phyloP scores from a whole-genome alignment of 352 stramenopile species.

The Globisporangium okanoganense region DNA sequence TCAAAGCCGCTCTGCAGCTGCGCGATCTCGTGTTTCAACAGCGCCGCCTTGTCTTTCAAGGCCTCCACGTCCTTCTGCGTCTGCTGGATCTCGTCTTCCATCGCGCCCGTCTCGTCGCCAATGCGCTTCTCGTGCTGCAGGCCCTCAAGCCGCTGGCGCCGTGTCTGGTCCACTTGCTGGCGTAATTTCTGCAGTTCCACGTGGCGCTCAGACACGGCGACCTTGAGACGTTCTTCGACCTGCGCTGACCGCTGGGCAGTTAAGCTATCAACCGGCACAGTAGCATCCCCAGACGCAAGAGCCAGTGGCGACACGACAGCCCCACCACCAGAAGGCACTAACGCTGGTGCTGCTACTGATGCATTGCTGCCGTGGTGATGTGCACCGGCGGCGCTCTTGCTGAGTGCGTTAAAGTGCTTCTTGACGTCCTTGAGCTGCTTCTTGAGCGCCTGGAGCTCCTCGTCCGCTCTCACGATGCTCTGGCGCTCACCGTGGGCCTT shows the following conservation, averaged over 20 bases:
- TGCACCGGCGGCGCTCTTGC: background rate
- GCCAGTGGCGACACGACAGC: background rate
- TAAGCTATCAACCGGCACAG: background rate
- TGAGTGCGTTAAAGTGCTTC: constrained; percentile 46
- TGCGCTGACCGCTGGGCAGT: constrained; percentile 46
- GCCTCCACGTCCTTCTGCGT: constrained; percentile 34
- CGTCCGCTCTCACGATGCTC: constrained; percentile 80
- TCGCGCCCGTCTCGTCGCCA: constrained; percentile 28
- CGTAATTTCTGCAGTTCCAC: constrained; percentile 53
- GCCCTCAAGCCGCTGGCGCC: constrained; percentile 37
- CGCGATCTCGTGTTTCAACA: constrained; percentile 36
- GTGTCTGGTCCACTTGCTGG: constrained; percentile 38
- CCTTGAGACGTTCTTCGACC: constrained; percentile 72
- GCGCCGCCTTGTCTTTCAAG: constrained; percentile 32
- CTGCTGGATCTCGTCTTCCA: constrained; percentile 34
- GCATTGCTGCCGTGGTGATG: background rate
- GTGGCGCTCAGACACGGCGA: constrained; percentile 35
- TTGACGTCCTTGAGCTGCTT: constrained; percentile 85
- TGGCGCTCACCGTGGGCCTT: constrained; percentile 86
- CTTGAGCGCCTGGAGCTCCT: constrained; percentile 82
- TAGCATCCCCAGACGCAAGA: background rate
- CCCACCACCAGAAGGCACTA: background rate
- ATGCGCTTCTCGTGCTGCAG: constrained; percentile 39
- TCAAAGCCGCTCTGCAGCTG: constrained; percentile 43
- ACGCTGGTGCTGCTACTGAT: background rate